Base-by-base conservation (phyloP, 1,139 yeast species). In the Debaryomyces coudertii region DNA sequence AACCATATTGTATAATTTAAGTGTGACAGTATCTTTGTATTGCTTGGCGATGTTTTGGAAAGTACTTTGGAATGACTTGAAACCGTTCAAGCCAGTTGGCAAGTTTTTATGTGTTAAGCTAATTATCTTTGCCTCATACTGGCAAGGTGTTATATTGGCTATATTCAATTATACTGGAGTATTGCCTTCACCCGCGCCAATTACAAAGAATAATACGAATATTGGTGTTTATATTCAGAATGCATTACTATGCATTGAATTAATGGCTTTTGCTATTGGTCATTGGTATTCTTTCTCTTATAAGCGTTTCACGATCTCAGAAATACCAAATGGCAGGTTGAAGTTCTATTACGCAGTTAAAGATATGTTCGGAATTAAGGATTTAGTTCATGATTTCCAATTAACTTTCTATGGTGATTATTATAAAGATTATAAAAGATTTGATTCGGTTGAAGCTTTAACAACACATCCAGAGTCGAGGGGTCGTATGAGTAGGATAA, bases 91-190 rank as follows among this genome's bases (percentile, higher is more conserved):
- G 45, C 98, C 98, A 2, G 83, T 93, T 74, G 92, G 96, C 7
- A 95, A 95, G 65, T 93, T 93, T 62, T 65, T 95, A 38, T 90
- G 97, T 69, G 96, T 93, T 44, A 93, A 93, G 63, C 76, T 90
- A 53, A 89, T 93, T 47, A 92, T 95, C 47, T 93, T 93, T 73
- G 97, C 97, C 30, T 88, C 96, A 14, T 93, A 90, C 64, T 93
- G 99, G 99, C 99, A 93, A 63, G 93, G 97, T 0, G 76, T 92
- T 22, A 57, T 85, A 0, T 71, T 93, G 40, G 83, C 89, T 0
- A 62, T 87, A 1, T 59, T 89, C 34, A 82, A 78, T 52, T 76
- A 77, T 54, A 64, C 82, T 36, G 83, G 87, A 1, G 53, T 80
- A 1, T 69, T 90, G 16, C 71, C 69, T 1, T 66, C 63, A 4